Evolutionary conservation across 2,329 filamentous ascomycete species (phyloP).

Genomic region (Talaromyces sp.): DNA sequence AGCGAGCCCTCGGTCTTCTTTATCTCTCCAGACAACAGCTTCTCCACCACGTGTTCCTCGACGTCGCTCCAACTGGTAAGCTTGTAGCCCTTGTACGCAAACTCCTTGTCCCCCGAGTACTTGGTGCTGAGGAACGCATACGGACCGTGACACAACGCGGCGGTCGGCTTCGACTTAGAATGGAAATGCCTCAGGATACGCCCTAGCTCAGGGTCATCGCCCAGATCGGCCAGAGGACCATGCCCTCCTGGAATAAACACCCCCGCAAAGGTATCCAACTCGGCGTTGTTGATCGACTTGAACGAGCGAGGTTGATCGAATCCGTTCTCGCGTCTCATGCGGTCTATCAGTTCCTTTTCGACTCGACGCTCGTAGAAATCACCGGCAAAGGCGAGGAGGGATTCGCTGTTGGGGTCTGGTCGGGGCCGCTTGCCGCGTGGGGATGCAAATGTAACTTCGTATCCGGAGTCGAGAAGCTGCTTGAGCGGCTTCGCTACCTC

Average conservation of each 20-base stretch:
- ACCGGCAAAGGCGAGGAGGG: slow-evolving; percentile 39
- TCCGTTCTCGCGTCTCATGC: slow-evolving; percentile 42
- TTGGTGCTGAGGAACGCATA: slow-evolving; percentile 41
- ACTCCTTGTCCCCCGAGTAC: slow-evolving; percentile 26
- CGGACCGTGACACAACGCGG: slow-evolving; percentile 43
- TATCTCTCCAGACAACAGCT: slow-evolving; percentile 36
- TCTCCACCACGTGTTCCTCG: slow-evolving; percentile 44
- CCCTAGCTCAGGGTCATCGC: slow-evolving; percentile 37
- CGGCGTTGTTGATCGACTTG: slow-evolving; percentile 32
- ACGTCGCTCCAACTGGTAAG: slow-evolving; percentile 42
- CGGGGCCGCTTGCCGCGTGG: slow-evolving; percentile 37
- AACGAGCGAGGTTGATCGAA: slow-evolving; percentile 35
- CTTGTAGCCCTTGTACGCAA: slow-evolving; percentile 42
- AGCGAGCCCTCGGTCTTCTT: slow-evolving; percentile 37
- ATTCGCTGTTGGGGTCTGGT: slow-evolving; percentile 38
- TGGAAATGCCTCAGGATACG: slow-evolving; percentile 40
- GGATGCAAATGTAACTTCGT: slow-evolving; percentile 43
- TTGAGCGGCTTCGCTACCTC: slow-evolving; percentile 34
- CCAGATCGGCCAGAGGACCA: slow-evolving; percentile 38
- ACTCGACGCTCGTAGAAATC: slow-evolving; percentile 40
- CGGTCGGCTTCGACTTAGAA: slow-evolving; percentile 36
- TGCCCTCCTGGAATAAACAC: slow-evolving; percentile 44
- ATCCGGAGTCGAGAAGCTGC: slow-evolving; percentile 30
- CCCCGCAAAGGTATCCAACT: slow-evolving; percentile 34
- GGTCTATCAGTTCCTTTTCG: slow-evolving; percentile 36